Evolutionary conservation across 768 basidiomycete species (phyloP).

Genomic region (Floccularia luteovirens): DNA sequence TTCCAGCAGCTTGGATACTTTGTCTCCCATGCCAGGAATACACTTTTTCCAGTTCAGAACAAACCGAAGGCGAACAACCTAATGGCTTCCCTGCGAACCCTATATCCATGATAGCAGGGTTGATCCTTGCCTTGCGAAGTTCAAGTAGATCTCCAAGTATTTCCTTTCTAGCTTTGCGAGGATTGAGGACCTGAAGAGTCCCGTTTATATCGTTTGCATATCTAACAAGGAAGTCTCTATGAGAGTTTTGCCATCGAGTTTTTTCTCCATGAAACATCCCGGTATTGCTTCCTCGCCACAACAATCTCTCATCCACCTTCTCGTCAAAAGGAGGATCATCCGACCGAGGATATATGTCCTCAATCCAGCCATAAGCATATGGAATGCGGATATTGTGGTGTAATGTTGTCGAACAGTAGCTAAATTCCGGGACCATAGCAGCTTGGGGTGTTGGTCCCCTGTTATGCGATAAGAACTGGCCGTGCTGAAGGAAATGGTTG

Average conservation of each 20-base stretch:
- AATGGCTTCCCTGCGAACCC: constrained; percentile 41
- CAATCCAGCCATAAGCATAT: constrained; percentile 38
- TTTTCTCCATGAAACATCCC: constrained; percentile 39
- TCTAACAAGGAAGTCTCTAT: constrained; percentile 40
- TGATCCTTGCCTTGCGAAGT: constrained; percentile 30
- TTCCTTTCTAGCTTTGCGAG: constrained; percentile 16
- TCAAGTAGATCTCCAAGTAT: constrained; percentile 25
- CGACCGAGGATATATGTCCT: constrained; percentile 26
- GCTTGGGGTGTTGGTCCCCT: constrained; percentile 35
- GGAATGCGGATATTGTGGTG: constrained; percentile 52
- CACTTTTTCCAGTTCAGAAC: constrained; percentile 31
- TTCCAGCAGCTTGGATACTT: constrained; percentile 35
- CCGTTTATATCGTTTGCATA: constrained; percentile 31
- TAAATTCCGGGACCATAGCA: constrained; percentile 43
- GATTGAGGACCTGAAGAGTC: constrained; percentile 28
- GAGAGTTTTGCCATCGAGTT: constrained; percentile 41
- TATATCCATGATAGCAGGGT: constrained; percentile 54
- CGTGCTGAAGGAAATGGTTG: constrained; percentile 36
- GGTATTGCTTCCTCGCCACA: constrained; percentile 74
- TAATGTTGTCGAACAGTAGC: constrained; percentile 37
- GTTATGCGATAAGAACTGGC: constrained; percentile 41
- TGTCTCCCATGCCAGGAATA: constrained; percentile 46
- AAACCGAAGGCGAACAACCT: constrained; percentile 31
- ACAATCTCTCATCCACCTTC: constrained; percentile 51
- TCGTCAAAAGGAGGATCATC: constrained; percentile 60